A percentile compares a stretch with the other conserved stretches of the same genome.
These are phyloP conservation scores for Purshia tridentata DNA, from an alignment of 306 rosid species.

Conservation along the genomic window DNA sequence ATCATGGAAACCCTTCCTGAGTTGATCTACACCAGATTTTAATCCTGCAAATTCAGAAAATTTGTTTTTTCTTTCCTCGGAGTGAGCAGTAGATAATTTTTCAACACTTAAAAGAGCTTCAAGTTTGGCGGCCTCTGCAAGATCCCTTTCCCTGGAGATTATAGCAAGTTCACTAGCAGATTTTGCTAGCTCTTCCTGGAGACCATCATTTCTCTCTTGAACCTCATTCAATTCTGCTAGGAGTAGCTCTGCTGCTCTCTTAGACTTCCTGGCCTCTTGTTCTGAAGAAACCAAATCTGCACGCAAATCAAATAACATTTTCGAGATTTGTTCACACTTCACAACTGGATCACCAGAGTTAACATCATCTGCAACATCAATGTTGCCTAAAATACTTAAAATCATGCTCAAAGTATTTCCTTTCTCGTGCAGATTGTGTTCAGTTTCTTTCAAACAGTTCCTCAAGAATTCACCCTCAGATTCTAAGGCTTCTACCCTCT, in stretches of 20 bases:
- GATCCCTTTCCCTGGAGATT: conserved; percentile 63
- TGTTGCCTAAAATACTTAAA: conserved; percentile 48
- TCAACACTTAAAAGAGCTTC: conserved; percentile 69
- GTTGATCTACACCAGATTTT: conserved; percentile 60
- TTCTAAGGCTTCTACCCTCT: conserved; percentile 64
- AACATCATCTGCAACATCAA: conserved; percentile 57
- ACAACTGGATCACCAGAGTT: conserved; percentile 54
- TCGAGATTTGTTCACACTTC: conserved; percentile 64
- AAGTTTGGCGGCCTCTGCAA: conserved; percentile 61
- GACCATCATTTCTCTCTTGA: conserved; percentile 92
- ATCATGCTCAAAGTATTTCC: conserved; percentile 52
- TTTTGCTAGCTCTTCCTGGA: conserved; percentile 81
- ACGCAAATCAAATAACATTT: conserved; percentile 51
- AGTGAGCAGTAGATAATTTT: conserved; percentile 50
- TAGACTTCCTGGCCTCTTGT: conserved; percentile 77
- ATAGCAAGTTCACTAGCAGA: conserved; percentile 56
- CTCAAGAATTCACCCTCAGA: conserved; percentile 59
- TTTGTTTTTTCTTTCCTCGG: conserved; percentile 53
- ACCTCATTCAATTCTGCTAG: conserved; percentile 93
- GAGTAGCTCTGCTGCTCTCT: conserved; percentile 86
- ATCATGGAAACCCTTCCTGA: conserved; percentile 60
- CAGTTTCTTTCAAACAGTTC: conserved; percentile 60
- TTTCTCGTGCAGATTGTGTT: conserved; percentile 60
- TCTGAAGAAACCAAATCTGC: conserved; percentile 54
- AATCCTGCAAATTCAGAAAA: conserved; percentile 57